These are phyloP conservation scores for Pterocarpus macrocarpus DNA, from an alignment of 306 rosid species.

Conservation along the genomic window DNA sequence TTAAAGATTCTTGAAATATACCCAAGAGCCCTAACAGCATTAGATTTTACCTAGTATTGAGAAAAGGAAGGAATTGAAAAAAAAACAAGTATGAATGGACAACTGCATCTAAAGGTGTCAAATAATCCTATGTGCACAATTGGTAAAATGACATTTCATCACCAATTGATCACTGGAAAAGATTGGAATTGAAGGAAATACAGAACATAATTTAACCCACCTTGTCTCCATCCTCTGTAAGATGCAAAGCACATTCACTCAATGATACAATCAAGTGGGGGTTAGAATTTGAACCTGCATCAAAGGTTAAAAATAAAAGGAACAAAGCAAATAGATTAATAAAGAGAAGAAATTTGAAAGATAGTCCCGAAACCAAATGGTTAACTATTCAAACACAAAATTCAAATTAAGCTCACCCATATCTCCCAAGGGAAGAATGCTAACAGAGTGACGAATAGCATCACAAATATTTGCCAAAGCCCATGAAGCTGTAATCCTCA, in stretches of 20 bases:
- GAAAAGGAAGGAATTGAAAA: conserved; percentile 24
- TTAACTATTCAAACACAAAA: conserved; percentile 30
- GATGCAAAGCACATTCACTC: conserved; percentile 77
- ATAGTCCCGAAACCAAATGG: not conserved
- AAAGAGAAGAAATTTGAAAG: not conserved
- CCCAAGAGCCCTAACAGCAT: conserved; percentile 99
- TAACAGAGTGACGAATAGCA: conserved; percentile 68
- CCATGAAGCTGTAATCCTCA: conserved; percentile 94
- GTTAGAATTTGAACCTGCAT: conserved; percentile 59
- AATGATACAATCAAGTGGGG: conserved; percentile 62
- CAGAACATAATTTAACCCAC: conserved; percentile 45
- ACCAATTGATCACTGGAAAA: not conserved
- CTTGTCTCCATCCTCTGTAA: conserved; percentile 94
- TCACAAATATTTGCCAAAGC: conserved; percentile 96
- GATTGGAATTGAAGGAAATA: conserved; percentile 28
- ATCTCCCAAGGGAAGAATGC: conserved; percentile 53
- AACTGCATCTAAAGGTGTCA: conserved; percentile 1
- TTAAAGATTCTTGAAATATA: conserved; percentile 84
- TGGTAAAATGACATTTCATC: not conserved
- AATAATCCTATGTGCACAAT: conserved; percentile 21
- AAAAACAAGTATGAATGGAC: conserved; percentile 14
- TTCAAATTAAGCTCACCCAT: conserved; percentile 61
- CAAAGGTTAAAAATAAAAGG: conserved; percentile 26
- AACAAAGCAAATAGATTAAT: conserved; percentile 2
- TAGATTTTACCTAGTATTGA: conserved; percentile 82